Percentiles rank a stretch among this genome's conserved stretches.
phyloP scores from a whole-genome alignment of 345 rosid genomes.

The Euphorbia peplus region DNA sequence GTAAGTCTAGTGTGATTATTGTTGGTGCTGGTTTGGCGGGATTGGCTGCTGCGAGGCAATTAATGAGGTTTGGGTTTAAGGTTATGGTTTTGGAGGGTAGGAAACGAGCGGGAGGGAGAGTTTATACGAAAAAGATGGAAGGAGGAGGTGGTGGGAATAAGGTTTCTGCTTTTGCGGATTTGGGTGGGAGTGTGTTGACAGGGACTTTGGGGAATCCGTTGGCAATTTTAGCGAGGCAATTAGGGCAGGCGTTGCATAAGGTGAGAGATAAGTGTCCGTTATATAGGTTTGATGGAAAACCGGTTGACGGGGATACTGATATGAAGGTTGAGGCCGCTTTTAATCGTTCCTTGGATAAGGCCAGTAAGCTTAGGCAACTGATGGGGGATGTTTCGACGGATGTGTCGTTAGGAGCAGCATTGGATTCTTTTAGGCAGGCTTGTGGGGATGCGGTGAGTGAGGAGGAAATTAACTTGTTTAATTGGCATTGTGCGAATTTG shows the following conservation, averaged over 20 bases:
- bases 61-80: constrained; percentile 83
- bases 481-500: constrained; percentile 96
- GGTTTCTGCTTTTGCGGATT: constrained; percentile 78
- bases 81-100: constrained; percentile 96
- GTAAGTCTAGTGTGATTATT: constrained; percentile 50
- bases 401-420: constrained; percentile 86
- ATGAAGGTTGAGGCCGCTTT: constrained; percentile 80
- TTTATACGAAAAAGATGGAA: constrained; percentile 95
- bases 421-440: constrained; percentile 81
- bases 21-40: constrained; percentile 95
- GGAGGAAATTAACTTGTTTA: constrained; percentile 77
- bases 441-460: constrained; percentile 53
- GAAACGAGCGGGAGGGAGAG: constrained; percentile 95
- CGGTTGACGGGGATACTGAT: constrained; percentile 71
- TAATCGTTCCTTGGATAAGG: constrained; percentile 80
- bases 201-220: constrained; percentile 93
- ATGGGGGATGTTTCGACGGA: constrained; percentile 95
- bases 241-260: constrained; percentile 70
- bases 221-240: constrained; percentile 81
- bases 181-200: constrained; percentile 95
- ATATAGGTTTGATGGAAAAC: constrained; percentile 70
- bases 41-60: constrained; percentile 82
- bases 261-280: constrained; percentile 95
- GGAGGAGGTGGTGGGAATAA: constrained; percentile 51
- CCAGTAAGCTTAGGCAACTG: constrained; percentile 81